phyloP scores from a whole-genome alignment of 2,329 filamentous ascomycete genomes.

The Xylogone sp. region DNA sequence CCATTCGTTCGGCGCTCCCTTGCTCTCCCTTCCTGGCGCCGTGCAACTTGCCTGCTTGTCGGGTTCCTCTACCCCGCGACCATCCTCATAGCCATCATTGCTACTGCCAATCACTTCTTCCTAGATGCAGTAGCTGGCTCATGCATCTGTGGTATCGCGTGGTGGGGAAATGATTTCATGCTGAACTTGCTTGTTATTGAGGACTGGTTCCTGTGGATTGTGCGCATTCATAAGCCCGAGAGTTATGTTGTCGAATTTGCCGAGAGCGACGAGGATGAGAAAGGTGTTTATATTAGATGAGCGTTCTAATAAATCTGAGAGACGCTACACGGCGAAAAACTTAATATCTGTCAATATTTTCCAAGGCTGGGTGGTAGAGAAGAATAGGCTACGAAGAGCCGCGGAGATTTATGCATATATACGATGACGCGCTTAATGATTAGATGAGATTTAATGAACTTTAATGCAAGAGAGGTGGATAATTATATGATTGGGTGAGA shows the following conservation, averaged over 20 bases:
- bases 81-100: conserved; percentile 57
- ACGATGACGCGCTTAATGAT: no score
- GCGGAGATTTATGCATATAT: no score
- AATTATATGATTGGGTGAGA: no score
- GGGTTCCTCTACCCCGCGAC: conserved; percentile 61
- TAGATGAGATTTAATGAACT: no score
- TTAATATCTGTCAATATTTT: no score
- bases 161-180: conserved; percentile 46
- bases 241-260: conserved; percentile 4
- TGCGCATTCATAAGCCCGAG: conserved; percentile 60
- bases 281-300: neutral
- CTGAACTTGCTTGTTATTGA: conserved; percentile 60
- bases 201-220: conserved; percentile 59
- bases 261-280: conserved; percentile 3
- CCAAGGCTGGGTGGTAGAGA: no score
- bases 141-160: conserved; percentile 56
- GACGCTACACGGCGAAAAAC: no score
- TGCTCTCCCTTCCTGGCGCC: conserved; percentile 43
- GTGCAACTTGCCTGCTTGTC: conserved; percentile 42
- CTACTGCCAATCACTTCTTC: conserved; percentile 61
- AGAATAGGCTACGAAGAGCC: no score
- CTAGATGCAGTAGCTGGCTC: conserved; percentile 64
- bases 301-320: neutral
- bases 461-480: no score
- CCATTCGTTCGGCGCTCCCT: conserved; percentile 29